Conservation (phyloP, 148 eudicot genomes). For the Vaccinium corymbosum region DNA sequence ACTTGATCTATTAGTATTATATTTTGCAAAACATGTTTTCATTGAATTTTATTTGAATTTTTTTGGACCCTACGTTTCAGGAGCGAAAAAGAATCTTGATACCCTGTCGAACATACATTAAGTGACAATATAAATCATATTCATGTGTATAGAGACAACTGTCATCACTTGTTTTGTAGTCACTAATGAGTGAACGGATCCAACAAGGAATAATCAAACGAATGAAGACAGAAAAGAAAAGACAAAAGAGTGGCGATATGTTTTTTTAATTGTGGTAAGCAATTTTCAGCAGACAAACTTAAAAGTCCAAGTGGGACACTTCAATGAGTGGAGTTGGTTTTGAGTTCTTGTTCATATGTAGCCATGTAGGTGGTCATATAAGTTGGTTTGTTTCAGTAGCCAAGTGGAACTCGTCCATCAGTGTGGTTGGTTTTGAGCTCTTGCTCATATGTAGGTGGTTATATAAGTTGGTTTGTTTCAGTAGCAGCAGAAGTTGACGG, state of each 20-base stretch:
- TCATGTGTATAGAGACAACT: background rate
- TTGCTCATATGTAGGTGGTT: background rate
- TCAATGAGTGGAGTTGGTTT: constrained; percentile 1
- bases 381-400: background rate
- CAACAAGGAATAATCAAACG: background rate
- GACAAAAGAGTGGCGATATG: background rate
- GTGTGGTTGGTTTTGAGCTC: background rate
- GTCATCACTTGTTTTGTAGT: background rate
- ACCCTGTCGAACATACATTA: background rate
- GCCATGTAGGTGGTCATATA: background rate
- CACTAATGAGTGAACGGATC: background rate
- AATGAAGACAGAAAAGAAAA: background rate
- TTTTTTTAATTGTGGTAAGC: background rate
- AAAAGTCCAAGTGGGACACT: background rate
- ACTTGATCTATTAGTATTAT: background rate
- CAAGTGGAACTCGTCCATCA: no score
- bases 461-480: background rate
- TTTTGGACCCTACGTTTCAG: background rate
- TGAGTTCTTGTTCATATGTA: background rate
- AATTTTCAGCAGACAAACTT: background rate
- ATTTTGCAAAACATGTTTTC: background rate
- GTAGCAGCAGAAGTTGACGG: constrained; percentile 8
- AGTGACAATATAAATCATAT: background rate
- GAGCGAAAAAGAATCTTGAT: background rate
- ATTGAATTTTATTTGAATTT: background rate